phyloP scores from a whole-genome alignment of 495 filamentous ascomycete species.

The Penicillium odoratum region DNA sequence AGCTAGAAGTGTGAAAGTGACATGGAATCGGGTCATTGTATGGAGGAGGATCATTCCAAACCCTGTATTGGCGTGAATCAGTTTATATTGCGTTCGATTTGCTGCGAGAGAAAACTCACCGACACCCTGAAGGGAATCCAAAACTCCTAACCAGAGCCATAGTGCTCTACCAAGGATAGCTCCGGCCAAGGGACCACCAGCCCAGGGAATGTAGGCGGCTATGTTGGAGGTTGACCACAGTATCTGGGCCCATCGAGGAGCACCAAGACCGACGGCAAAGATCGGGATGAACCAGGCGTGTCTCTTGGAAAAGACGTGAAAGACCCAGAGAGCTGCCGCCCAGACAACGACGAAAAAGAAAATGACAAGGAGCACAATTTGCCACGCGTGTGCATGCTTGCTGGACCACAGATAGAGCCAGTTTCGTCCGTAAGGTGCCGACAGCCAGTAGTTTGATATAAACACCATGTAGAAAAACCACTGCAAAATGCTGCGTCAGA shows the following conservation, averaged over 20 bases:
- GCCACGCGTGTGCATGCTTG: constrained; percentile 42
- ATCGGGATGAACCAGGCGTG: constrained; percentile 53
- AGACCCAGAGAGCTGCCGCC: constrained; percentile 40
- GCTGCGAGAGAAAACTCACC: constrained; percentile 20
- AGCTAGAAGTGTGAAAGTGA: constrained; percentile 49
- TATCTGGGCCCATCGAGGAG: constrained; percentile 51
- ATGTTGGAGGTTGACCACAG: constrained; percentile 51
- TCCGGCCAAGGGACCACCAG: constrained; percentile 35
- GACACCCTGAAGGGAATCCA: constrained; percentile 51
- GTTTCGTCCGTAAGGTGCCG: constrained; percentile 50
- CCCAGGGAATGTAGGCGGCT: constrained; percentile 49
- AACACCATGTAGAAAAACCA: constrained; percentile 25
- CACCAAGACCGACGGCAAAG: constrained; percentile 51
- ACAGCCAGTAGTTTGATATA: constrained; percentile 47
- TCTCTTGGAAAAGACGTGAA: constrained; percentile 44
- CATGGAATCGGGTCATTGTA: constrained; percentile 49
- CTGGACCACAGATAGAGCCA: constrained; percentile 51
- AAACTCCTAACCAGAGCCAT: constrained; percentile 52
- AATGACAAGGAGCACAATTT: constrained; percentile 43
- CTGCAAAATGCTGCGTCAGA: constrained; percentile 16
- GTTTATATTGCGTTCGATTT: constrained; percentile 25
- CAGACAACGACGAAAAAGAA: constrained; percentile 50
- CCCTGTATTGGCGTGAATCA: constrained; percentile 46
- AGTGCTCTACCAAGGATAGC: constrained; percentile 45
- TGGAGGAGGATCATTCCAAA: constrained; percentile 53